Base-by-base conservation (phyloP, 768 basidiomycete genomes). In the Lactifluus echinatus region DNA sequence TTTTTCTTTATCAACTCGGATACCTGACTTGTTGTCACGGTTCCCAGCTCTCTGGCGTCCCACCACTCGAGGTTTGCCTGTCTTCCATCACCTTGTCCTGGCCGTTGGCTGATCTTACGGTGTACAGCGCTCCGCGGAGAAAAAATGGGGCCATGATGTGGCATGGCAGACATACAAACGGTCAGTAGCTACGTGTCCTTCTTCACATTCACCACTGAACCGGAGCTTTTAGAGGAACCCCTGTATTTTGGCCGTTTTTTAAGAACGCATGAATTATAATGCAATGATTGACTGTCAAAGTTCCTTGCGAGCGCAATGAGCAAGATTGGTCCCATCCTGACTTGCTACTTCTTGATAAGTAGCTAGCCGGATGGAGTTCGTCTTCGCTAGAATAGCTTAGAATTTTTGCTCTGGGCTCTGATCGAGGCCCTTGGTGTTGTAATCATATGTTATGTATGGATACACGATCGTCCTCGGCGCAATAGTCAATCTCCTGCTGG, bases 21-120 rank as follows among this genome's bases (percentile, higher is more conserved):
- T 17, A 52, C 36, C 34, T 39, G 40, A 40, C 63, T 7, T 42
- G 14, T 3, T 7, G 40, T n/a, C n/a, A n/a, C n/a, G n/a, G n/a
- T 28, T 53, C 53, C 6, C 63, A 84, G 77, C 74, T 78, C 4
- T 84, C 84, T 7, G 85, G 85, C 17, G 79, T 89, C n/a, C 87
- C 87, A 2, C 79, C 79, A 2, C 76, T 89, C 17, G 87, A 89
- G 71, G 72, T 73, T 57, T 26, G 65, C 63, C 4, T 19, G 23
- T 5, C 24, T 37, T 29, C 28, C 24, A 23, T 21, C 24, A 11
- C 47, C 15, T 45, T 8, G 26, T 40, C 28, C 11, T 26, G 4
- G 40, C 24, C 15, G 23, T 29, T 46, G 23, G n/a, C 49, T 52
- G 31, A 31, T 26, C 11, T 33, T 54, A 26, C 34, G 23, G 19